Base-by-base conservation (phyloP, 192 early-diverging fungal species). In the Thamnidium elegans region DNA sequence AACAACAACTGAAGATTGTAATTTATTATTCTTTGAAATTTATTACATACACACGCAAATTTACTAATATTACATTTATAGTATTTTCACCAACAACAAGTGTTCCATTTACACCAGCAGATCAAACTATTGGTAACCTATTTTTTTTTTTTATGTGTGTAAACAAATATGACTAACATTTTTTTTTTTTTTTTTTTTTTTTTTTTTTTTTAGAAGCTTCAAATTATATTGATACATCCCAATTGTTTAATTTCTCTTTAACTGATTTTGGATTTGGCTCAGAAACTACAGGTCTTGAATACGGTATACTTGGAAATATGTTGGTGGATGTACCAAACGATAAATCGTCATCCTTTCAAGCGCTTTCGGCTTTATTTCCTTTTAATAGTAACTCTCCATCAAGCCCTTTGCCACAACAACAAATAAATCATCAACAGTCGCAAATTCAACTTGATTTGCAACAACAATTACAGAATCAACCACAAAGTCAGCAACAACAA, bases 241-340 rank as follows among this genome's bases (percentile, higher is more conserved):
- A 73, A 31, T 55, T 78, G 17, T 68, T 77, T 39, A 59, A 68
- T 45, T 79, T 78, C 58, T 55, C 69, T 46, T 39, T 78, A 47
- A 36, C 61, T 52, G 65, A 85, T 60, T 74, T 81, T 67, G 79
- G 84, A 19, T 98, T 98, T 78, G 90, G 90, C 17, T 96, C 95
- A 7, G 93, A 94, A 68, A 78, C 91, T 30, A 82, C 89, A 68
- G 94, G 90, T 55, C 81, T 93, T 26, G 95, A 98, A 76, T 94
- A 94, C 69, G 85, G 88, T 0, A 87, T 97, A 53, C 73, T 97
- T 39, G 90, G 90, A 4, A 94, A 86, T 63, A 97, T 97, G 93
- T 79, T 95, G 46, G 46, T 48, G 3, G 46, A 48, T 48, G 46
- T 48, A 48, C 46, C 46, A 14, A 48, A 48, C 17, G 15, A 19